Conservation (phyloP, 1,284 basidiomycete genomes). For the Papiliotrema laurentii region DNA sequence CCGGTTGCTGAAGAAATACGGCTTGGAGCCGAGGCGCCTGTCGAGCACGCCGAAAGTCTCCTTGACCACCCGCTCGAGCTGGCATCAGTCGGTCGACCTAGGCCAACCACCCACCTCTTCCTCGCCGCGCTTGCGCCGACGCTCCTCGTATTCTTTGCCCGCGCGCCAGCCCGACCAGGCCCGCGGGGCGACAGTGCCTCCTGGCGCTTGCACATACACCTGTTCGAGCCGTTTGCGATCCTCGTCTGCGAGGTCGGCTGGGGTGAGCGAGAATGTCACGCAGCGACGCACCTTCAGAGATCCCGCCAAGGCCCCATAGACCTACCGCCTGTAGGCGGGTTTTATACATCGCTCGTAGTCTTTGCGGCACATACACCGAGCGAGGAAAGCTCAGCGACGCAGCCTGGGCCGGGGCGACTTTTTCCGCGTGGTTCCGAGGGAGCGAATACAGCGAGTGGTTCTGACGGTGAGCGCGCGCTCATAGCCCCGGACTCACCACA, state of each 20-base stretch:
- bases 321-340: constrained; percentile 35
- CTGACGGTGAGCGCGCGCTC: constrained; percentile 14
- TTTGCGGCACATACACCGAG: constrained; percentile 39
- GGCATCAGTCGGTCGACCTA: neutral
- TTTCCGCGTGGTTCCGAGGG: constrained; percentile 34
- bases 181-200: constrained; percentile 32
- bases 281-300: constrained; percentile 20
- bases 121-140: constrained; percentile 34
- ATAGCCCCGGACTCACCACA: constrained; percentile 22
- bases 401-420: constrained; percentile 29
- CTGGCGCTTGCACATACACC: constrained; percentile 31
- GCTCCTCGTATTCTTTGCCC: constrained; percentile 27
- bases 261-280: neutral
- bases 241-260: constrained; percentile 28
- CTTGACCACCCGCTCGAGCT: constrained; percentile 20
- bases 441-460: constrained; percentile 44
- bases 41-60: constrained; percentile 30
- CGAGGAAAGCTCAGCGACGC: constrained; percentile 29
- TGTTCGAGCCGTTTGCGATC: constrained; percentile 29
- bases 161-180: constrained; percentile 36
- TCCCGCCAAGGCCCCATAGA: constrained; percentile 41
- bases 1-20: constrained; percentile 31
- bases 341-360: constrained; percentile 30
- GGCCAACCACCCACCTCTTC: constrained; percentile 23
- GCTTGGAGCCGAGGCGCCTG: constrained; percentile 19